These are phyloP conservation scores for Cladophialophora psammophila DNA, from an alignment of 2,329 filamentous ascomycete species.

Conservation along the genomic window DNA sequence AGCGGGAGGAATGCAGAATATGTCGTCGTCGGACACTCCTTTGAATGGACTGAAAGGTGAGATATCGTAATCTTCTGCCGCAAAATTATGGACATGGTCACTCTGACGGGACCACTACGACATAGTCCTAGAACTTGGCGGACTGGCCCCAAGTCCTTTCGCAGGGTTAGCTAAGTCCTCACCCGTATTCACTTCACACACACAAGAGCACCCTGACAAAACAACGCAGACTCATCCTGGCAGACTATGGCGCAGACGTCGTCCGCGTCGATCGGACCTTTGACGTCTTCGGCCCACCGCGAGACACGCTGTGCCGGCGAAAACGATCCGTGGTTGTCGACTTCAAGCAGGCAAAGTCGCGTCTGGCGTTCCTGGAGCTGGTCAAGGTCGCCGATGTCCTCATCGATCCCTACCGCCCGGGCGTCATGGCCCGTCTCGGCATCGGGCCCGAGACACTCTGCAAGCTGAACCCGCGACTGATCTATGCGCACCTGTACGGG, in stretches of 20 bases:
- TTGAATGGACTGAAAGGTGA: constrained; percentile 57
- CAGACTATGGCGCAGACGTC: constrained; percentile 78
- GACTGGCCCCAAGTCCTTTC: constrained; percentile 59
- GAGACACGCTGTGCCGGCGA: constrained; percentile 26
- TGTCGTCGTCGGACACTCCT: constrained; percentile 38
- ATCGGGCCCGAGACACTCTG: constrained; percentile 66
- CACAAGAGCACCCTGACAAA: not conserved
- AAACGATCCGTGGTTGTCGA: constrained; percentile 70
- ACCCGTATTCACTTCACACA: constrained; percentile 48
- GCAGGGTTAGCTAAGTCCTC: constrained; percentile 22
- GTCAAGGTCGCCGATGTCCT: constrained; percentile 70
- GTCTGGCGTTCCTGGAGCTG: constrained; percentile 64
- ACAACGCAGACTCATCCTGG: constrained; percentile 65
- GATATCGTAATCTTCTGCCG: constrained; percentile 41
- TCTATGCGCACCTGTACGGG: constrained; percentile 86
- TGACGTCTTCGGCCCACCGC: constrained; percentile 70
- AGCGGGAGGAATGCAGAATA: not conserved
- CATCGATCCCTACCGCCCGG: constrained; percentile 73
- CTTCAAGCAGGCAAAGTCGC: constrained; percentile 63
- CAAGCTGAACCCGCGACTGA: constrained; percentile 72
- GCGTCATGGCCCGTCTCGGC: constrained; percentile 68
- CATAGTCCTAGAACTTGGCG: constrained; percentile 77
- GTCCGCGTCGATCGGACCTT: constrained; percentile 73
- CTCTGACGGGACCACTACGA: constrained; percentile 44
- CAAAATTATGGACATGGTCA: not conserved